phyloP scores from a whole-genome alignment of 805 yeast genomes.

The Candida maris region DNA sequence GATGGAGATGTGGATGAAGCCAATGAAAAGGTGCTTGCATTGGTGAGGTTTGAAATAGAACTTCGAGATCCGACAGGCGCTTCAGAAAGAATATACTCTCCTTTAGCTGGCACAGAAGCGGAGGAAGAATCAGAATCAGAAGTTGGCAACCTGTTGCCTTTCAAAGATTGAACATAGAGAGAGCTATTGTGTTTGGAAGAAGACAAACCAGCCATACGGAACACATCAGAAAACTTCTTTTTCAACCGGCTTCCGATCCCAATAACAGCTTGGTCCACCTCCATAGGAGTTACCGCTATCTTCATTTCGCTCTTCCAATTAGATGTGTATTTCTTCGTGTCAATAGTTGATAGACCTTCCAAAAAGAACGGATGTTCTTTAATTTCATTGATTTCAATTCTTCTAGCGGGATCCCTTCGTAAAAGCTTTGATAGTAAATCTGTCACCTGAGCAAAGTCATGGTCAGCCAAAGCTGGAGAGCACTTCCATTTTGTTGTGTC shows the following conservation, averaged over 20 bases:
- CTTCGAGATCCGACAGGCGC: slow-evolving; percentile 10
- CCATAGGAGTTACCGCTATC: slow-evolving; percentile 62
- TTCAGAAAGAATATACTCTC: slow-evolving; percentile 15
- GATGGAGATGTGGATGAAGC: slow-evolving; percentile 2
- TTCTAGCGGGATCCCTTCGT: slow-evolving; percentile 61
- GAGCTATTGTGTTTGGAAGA: slow-evolving; percentile 14
- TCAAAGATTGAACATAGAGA: slow-evolving; percentile 16
- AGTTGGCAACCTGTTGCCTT: slow-evolving; percentile 11
- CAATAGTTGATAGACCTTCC: slow-evolving; percentile 27
- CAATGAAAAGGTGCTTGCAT: not conserved
- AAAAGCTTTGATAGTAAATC: slow-evolving; percentile 62
- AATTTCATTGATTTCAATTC: slow-evolving; percentile 69
- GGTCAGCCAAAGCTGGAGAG: slow-evolving; percentile 18
- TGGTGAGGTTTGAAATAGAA: slow-evolving; percentile 1
- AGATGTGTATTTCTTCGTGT: slow-evolving; percentile 25
- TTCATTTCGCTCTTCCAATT: slow-evolving; percentile 34
- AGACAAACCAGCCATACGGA: slow-evolving; percentile 17
- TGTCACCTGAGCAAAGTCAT: slow-evolving; percentile 38
- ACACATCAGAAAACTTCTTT: slow-evolving; percentile 45
- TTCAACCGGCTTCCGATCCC: slow-evolving; percentile 73
- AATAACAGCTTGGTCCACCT: slow-evolving; percentile 70
- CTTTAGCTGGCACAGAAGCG: slow-evolving; percentile 3
- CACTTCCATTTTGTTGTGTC: slow-evolving; percentile 28
- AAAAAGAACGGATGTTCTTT: slow-evolving; percentile 69
- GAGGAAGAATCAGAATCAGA: slow-evolving; percentile 16